Evolutionary conservation across 2,329 filamentous ascomycete species (phyloP).

Genomic region (Botrytis pseudocinerea): DNA sequence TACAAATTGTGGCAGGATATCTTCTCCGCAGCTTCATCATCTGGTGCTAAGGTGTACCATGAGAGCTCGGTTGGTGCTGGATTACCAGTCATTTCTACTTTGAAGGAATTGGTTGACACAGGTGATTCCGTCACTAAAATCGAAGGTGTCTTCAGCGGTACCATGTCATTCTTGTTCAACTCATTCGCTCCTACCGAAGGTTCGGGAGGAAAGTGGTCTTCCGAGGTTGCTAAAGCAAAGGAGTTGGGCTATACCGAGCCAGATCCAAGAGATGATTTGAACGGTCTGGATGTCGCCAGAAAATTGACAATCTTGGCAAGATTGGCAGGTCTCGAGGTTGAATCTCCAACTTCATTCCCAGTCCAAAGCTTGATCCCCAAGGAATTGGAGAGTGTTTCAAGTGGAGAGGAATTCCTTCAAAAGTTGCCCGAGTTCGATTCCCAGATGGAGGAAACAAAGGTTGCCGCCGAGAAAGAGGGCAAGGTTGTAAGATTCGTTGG

Average conservation of each 20-base stretch:
- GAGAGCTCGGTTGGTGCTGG: slow-evolving; percentile 94
- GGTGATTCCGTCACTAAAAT: slow-evolving; percentile 90
- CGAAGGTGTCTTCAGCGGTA: slow-evolving; percentile 96
- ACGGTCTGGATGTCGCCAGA: slow-evolving; percentile 86
- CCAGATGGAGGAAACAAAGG: slow-evolving; percentile 87
- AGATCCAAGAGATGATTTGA: slow-evolving; percentile 82
- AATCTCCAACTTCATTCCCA: slow-evolving; percentile 84
- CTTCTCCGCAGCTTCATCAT: slow-evolving; percentile 68
- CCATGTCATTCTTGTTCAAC: slow-evolving; percentile 98
- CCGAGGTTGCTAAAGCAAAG: slow-evolving; percentile 90
- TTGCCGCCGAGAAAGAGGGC: slow-evolving; percentile 78
- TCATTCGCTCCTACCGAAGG: slow-evolving; percentile 83
- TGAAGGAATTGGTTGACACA: slow-evolving; percentile 92
- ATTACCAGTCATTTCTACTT: slow-evolving; percentile 86
- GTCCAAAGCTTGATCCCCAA: slow-evolving; percentile 91
- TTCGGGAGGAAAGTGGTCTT: slow-evolving; percentile 79
- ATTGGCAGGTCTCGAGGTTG: slow-evolving; percentile 76
- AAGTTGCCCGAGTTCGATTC: slow-evolving; percentile 78
- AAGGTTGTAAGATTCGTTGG: slow-evolving; percentile 95
- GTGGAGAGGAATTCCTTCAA: slow-evolving; percentile 82
- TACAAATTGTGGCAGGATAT: slow-evolving; percentile 85
- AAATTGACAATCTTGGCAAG: slow-evolving; percentile 95
- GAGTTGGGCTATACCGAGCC: slow-evolving; percentile 90
- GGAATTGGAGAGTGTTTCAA: slow-evolving; percentile 74
- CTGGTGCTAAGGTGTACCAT: slow-evolving; percentile 85